Evolutionary conservation across 768 basidiomycete genomes (phyloP), one percentile per base, ranked within the genome.

Genomic region (Fibroporia radiculosa): DNA sequence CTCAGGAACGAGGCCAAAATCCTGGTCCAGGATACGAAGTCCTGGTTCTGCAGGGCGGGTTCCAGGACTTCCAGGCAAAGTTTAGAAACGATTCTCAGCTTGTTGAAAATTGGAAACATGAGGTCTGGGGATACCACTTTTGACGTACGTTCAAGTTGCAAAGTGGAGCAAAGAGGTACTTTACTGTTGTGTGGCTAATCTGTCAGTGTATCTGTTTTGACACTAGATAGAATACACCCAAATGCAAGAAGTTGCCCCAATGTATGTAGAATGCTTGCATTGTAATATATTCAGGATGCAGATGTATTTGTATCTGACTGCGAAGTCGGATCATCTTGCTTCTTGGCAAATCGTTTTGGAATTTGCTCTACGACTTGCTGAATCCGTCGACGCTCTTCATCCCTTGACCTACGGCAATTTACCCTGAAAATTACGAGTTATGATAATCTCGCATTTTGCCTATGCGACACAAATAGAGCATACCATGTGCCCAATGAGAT

Each of bases 41-140:
- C 10, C 67, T 70, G 42, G 70, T 92, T 41, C 72, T 92, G 33
- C 71, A 69, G 2, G 84, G 80, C 44, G 89, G 89, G 3, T 92
- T 91, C 62, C 63, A 70, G 8, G 69, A 68, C 34, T 91, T 91
- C 57, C 86, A 87, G 56, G 63, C 63, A 13, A 74, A 74, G 53
- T 89, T 72, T 71, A 84, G 82, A 80, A 66, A 82, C 46, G 84
- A 90, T 57, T 72, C 79, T 6, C 62, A 67, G 23, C 71, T 90
- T 14, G 78, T 90, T 7, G 87, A 87, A 62, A 83, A 85, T 45
- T 90, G 83, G 84, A 77, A 78, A 48, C 71, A 75, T 51, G 70
- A 77, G 8, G 67, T 80, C 22, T 85, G 82, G 83, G 73, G 67
- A 11, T 31, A 18, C 8, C 31, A 35, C n/a, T 35, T 44, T 16